Evolutionary conservation across 2,329 filamentous ascomycete species (phyloP).

Genomic region (Metarhizium rileyi): DNA sequence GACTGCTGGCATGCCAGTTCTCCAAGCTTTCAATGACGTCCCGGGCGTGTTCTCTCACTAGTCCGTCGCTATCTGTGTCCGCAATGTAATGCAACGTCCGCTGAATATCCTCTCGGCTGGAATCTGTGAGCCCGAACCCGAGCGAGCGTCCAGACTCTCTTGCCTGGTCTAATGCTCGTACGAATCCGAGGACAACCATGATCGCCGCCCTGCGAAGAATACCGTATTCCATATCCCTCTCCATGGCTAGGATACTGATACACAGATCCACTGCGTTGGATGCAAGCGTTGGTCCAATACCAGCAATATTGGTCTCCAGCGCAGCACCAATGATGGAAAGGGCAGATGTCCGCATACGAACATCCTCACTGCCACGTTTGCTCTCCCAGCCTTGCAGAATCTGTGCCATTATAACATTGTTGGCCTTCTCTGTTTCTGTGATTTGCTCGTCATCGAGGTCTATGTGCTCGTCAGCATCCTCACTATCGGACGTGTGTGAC

Average conservation of each 20-base stretch:
- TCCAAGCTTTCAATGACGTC: conserved; percentile 59
- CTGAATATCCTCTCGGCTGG: conserved; percentile 51
- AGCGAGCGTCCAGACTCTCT: conserved; percentile 35
- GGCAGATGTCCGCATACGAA: conserved; percentile 59
- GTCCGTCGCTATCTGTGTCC: conserved; percentile 54
- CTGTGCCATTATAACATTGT: conserved; percentile 41
- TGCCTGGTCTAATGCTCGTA: conserved; percentile 48
- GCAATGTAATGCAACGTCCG: conserved; percentile 54
- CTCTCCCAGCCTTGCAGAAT: conserved; percentile 62
- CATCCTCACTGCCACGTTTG: conserved; percentile 55
- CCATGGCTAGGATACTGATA: conserved; percentile 52
- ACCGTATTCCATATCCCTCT: conserved; percentile 47
- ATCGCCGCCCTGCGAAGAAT: conserved; percentile 60
- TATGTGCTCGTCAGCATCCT: conserved; percentile 36
- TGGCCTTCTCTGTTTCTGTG: conserved; percentile 32
- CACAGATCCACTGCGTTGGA: conserved; percentile 52
- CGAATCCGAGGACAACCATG: conserved; percentile 50
- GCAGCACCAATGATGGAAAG: conserved; percentile 53
- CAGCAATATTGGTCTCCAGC: conserved; percentile 51
- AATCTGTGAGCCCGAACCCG: conserved; percentile 43
- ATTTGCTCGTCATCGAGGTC: conserved; percentile 35
- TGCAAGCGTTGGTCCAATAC: conserved; percentile 41
- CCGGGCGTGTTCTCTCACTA: conserved; percentile 57
- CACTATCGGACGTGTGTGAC: conserved; percentile 30
- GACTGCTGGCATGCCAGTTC: conserved; percentile 45